Conservation (phyloP, 257 asterid species). For the Verbascum thapsus region DNA sequence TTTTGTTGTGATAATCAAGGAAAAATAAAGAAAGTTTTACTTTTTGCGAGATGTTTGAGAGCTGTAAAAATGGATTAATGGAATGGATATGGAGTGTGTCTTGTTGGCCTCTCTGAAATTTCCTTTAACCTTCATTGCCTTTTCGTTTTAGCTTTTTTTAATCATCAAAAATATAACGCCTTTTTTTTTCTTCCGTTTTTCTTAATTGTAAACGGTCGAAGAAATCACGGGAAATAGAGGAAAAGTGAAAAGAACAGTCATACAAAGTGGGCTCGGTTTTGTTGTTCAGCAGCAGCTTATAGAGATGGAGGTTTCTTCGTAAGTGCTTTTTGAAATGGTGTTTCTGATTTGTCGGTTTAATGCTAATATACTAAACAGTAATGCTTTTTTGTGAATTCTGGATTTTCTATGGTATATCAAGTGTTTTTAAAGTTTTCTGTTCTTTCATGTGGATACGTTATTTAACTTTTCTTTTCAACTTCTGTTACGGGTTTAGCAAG, state of each 20-base stretch:
- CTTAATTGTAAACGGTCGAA: neutral
- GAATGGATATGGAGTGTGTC: constrained; percentile 78
- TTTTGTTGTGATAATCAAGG: neutral
- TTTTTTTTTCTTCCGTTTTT: neutral
- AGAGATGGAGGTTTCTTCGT: no score
- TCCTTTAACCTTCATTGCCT: neutral
- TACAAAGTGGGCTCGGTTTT: constrained; percentile 28
- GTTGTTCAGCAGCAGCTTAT: constrained; percentile 19
- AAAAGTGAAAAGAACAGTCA: neutral
- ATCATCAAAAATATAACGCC: no score
- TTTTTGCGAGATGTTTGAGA: constrained; percentile 54
- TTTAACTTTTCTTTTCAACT: no score
- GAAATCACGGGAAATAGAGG: constrained; percentile 3
- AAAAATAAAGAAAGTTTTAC: neutral
- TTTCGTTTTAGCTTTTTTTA: neutral
- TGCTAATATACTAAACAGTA: constrained; percentile 26
- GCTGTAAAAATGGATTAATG: constrained; percentile 59
- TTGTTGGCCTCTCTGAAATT: constrained; percentile 70
- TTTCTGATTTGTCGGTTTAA: constrained; percentile 6
- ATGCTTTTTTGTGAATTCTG: constrained; percentile 5
- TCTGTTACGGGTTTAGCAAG: no score
- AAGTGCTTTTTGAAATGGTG: neutral
- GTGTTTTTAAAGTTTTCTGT: neutral
- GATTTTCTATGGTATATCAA: neutral
- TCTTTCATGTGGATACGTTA: constrained; percentile 3